Evolutionary conservation across 1,284 basidiomycete species (phyloP).

Genomic region (Rhodotorula sp.): DNA sequence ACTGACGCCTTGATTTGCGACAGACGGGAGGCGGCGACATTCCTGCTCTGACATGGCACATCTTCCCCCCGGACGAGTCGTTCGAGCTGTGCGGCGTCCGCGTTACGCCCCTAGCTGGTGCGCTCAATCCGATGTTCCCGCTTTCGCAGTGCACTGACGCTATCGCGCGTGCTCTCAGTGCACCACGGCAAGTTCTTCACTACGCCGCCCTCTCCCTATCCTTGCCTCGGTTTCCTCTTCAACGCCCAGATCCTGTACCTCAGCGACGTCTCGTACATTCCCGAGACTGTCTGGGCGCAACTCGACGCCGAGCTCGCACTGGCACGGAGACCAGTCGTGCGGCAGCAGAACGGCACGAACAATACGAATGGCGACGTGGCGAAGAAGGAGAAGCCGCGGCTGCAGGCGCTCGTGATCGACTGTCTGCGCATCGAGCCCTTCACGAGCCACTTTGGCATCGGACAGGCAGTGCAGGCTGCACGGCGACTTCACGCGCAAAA

Average conservation of each 20-base stretch:
- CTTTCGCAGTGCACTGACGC: background rate
- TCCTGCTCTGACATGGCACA: slow-evolving; percentile 70
- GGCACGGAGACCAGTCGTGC: background rate
- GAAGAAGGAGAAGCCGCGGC: slow-evolving; percentile 5
- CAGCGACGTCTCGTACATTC: slow-evolving; percentile 72
- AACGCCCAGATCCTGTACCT: slow-evolving; percentile 56
- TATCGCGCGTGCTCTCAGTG: slow-evolving; percentile 44
- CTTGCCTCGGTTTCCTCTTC: slow-evolving; percentile 73
- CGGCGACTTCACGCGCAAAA: slow-evolving; percentile 60
- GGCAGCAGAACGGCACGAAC: background rate
- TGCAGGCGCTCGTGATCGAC: slow-evolving; percentile 66
- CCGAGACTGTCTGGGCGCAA: slow-evolving; percentile 63
- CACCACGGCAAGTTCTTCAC: slow-evolving; percentile 54
- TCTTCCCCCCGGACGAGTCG: slow-evolving; percentile 64
- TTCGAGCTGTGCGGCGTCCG: slow-evolving; percentile 67
- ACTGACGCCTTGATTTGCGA: background rate
- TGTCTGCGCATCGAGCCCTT: slow-evolving; percentile 65
- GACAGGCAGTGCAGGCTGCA: slow-evolving; percentile 60
- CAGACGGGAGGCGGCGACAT: slow-evolving; percentile 41
- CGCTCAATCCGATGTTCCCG: background rate
- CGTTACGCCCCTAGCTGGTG: slow-evolving; percentile 62
- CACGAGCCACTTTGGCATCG: slow-evolving; percentile 71
- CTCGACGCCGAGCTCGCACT: slow-evolving; percentile 3
- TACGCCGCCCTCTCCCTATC: slow-evolving; percentile 61
- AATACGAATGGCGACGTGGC: background rate